Percentiles rank a stretch among this genome's conserved stretches.
These are phyloP conservation scores for Cystobasidium onofrii DNA, from an alignment of 768 basidiomycete genomes.

Conservation along the genomic window DNA sequence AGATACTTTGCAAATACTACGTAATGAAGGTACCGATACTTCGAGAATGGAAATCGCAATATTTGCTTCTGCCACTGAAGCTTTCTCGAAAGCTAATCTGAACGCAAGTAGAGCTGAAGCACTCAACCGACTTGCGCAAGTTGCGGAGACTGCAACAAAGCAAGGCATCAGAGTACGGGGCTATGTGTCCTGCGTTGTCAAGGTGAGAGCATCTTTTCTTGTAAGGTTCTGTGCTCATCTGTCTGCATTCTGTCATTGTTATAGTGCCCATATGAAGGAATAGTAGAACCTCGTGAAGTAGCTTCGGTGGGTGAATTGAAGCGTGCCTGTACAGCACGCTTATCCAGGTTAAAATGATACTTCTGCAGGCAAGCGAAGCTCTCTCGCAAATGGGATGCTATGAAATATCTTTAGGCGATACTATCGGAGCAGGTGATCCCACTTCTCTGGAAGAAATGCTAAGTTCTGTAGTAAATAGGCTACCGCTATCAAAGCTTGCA, in stretches of 20 bases:
- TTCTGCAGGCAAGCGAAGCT: conserved; percentile 64
- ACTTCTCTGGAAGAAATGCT: conserved; percentile 60
- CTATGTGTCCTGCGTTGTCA: conserved; percentile 39
- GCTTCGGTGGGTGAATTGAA: neutral
- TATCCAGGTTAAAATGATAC: conserved; percentile 38
- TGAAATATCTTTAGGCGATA: conserved; percentile 73
- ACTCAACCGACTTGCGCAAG: conserved; percentile 56
- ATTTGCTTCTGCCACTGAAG: conserved; percentile 80
- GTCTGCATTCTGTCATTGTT: no score
- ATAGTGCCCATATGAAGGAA: conserved; percentile 73
- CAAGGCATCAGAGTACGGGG: conserved; percentile 56
- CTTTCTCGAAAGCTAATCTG: conserved; percentile 75
- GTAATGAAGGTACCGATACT: neutral
- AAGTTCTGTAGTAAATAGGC: conserved; percentile 57
- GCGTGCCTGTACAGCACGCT: no score
- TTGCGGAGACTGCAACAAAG: conserved; percentile 57
- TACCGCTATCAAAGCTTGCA: conserved; percentile 63
- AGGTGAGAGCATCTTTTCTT: neutral
- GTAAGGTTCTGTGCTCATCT: no score
- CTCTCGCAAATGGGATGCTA: conserved; percentile 86
- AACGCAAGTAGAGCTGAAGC: conserved; percentile 67
- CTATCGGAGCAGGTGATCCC: conserved; percentile 77
- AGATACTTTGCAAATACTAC: neutral
- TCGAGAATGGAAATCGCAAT: conserved; percentile 72
- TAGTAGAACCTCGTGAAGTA: conserved; percentile 52